These are phyloP conservation scores for Xylariaceae sp. DNA, from an alignment of 2,329 filamentous ascomycete species.

Conservation along the genomic window DNA sequence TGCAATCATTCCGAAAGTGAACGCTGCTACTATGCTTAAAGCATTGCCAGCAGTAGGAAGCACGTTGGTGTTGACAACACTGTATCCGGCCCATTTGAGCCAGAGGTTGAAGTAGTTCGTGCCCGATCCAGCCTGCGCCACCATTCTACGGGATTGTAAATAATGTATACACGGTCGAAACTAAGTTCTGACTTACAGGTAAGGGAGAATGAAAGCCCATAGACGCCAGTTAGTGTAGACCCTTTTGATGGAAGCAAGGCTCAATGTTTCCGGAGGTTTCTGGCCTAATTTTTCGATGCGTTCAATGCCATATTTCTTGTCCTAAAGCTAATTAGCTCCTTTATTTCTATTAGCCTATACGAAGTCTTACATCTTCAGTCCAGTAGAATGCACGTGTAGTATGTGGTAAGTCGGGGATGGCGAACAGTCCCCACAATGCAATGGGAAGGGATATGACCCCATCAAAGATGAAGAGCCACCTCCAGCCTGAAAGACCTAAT, in stretches of 20 bases:
- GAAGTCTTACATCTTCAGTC: neutral
- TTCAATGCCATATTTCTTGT: slow-evolving; percentile 25
- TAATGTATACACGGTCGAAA: neutral
- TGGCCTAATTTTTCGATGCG: slow-evolving; percentile 29
- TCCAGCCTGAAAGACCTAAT: slow-evolving; percentile 45
- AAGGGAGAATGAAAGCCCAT: slow-evolving; percentile 25
- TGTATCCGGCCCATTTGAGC: slow-evolving; percentile 8
- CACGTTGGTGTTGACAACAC: slow-evolving; percentile 15
- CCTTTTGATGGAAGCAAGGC: slow-evolving; percentile 13
- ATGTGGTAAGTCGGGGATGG: slow-evolving; percentile 35
- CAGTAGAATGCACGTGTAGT: slow-evolving; percentile 14
- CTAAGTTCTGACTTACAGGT: slow-evolving; percentile 18
- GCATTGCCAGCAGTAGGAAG: slow-evolving; percentile 18
- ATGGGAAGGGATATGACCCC: slow-evolving; percentile 41
- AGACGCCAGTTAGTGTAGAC: slow-evolving; percentile 22
- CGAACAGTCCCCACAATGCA: slow-evolving; percentile 37
- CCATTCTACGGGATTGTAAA: slow-evolving; percentile 6
- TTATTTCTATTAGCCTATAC: neutral
- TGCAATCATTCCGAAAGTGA: slow-evolving; percentile 20
- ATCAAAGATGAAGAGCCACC: slow-evolving; percentile 52
- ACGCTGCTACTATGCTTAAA: slow-evolving; percentile 18
- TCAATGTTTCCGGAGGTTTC: slow-evolving; percentile 14
- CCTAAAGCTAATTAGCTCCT: neutral
- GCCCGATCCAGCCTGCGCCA: slow-evolving; percentile 11
- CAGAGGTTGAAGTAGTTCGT: slow-evolving; percentile 23